Evolutionary conservation across 2,329 filamentous ascomycete species (phyloP).

Genomic region (Raffaelea albimanens): DNA sequence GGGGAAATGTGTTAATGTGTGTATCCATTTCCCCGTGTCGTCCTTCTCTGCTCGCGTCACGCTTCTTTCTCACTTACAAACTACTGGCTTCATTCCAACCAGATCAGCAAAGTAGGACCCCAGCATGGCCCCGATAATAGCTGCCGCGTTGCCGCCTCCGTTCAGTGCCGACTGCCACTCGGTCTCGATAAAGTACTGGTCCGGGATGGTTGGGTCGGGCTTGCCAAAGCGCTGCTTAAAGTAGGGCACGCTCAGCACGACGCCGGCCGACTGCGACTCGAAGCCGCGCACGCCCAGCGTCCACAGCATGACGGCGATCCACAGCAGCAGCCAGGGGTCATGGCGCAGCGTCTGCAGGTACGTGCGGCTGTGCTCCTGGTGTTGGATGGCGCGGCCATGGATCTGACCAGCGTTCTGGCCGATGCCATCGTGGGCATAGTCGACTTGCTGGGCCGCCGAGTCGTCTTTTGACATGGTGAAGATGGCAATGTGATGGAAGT

Average conservation of each 20-base stretch:
- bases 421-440: not conserved
- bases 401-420: not conserved
- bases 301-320: constrained; percentile 8
- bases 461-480: too few relatives aligned
- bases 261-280: constrained; percentile 21
- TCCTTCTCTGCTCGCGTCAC: too few relatives aligned
- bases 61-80: too few relatives aligned
- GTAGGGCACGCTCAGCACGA: constrained; percentile 27
- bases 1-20: too few relatives aligned
- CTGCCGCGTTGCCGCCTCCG: constrained; percentile 15
- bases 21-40: too few relatives aligned
- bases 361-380: constrained; percentile 5
- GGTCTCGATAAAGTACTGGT: constrained; percentile 25
- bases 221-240: constrained; percentile 30
- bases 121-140: constrained; percentile 1
- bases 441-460: not conserved
- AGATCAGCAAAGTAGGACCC: not conserved
- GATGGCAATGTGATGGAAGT: too few relatives aligned
- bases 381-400: constrained; percentile 7
- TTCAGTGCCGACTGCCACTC: constrained; percentile 28
- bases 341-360: constrained; percentile 4
- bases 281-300: constrained; percentile 8
- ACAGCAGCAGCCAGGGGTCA: constrained; percentile 5
- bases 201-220: constrained; percentile 16
- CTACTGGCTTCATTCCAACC: not conserved